Evolutionary conservation across 148 eudicot species (phyloP).

Genomic region (Silene uniflora): DNA sequence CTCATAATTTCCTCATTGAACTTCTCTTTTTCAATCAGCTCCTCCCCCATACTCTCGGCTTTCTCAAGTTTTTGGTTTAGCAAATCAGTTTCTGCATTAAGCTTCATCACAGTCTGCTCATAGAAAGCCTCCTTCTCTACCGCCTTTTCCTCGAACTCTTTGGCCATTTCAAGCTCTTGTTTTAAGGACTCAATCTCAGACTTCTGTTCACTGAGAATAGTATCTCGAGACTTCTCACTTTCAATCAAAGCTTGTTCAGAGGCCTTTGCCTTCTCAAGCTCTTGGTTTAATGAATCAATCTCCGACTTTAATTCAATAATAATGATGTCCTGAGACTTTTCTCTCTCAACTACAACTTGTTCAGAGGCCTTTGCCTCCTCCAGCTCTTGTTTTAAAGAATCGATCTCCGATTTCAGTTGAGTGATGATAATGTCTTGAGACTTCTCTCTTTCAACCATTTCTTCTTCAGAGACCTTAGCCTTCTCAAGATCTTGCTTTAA

Average conservation of each 20-base stretch:
- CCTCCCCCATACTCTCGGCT: conserved; percentile 21
- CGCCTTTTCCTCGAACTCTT: conserved; percentile 31
- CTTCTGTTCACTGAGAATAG: conserved; percentile 33
- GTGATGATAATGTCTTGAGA: conserved; percentile 8
- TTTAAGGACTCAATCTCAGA: conserved; percentile 54
- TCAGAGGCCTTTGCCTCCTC: conserved; percentile 39
- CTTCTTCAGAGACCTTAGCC: conserved; percentile 41
- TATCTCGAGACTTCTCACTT: conserved; percentile 47
- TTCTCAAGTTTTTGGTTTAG: conserved; percentile 25
- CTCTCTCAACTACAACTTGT: conserved; percentile 47
- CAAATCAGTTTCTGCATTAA: conserved; percentile 20
- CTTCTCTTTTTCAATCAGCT: conserved; percentile 25
- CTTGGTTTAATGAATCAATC: conserved; percentile 48
- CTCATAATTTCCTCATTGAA: conserved; percentile 34
- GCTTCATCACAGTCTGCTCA: conserved; percentile 24
- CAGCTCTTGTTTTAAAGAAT: conserved; percentile 38
- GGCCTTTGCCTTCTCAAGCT: conserved; percentile 43
- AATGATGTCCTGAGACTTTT: conserved; percentile 37
- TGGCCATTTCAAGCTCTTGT: conserved; percentile 49
- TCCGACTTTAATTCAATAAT: conserved; percentile 41
- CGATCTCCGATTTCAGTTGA: neutral
- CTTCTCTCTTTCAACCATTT: conserved; percentile 15
- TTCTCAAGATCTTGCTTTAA: conserved; percentile 36
- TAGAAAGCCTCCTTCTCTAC: conserved; percentile 20
- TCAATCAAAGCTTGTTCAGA: conserved; percentile 46